phyloP scores from a whole-genome alignment of 352 stramenopile species.

The Phytophthora gonapodyides region DNA sequence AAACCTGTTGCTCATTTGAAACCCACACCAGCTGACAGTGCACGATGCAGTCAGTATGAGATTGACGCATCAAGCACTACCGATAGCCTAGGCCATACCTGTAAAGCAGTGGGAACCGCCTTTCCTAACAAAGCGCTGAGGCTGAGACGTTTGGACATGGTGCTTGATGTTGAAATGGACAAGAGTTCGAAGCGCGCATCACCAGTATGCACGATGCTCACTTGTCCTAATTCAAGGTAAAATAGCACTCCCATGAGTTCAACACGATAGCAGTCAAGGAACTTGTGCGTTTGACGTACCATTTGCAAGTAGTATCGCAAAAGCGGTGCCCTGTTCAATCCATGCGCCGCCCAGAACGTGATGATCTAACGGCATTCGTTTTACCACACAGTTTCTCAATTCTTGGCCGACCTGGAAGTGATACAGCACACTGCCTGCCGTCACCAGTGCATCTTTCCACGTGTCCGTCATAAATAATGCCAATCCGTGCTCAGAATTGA shows the following conservation, averaged over 20 bases:
- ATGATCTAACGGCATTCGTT: constrained; percentile 18
- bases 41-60: background rate
- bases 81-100: constrained; percentile 14
- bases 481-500: background rate
- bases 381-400: constrained; percentile 12
- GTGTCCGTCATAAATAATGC: constrained; percentile 17
- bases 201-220: constrained; percentile 17
- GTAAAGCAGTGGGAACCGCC: constrained; percentile 14
- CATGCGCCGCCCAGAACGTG: constrained; percentile 21
- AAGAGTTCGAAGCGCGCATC: constrained; percentile 14
- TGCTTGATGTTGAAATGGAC: constrained; percentile 21
- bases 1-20: constrained; percentile 13
- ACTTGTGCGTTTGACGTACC: constrained; percentile 18
- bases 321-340: constrained; percentile 18
- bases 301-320: constrained; percentile 38
- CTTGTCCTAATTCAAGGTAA: constrained; percentile 32
- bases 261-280: too few relatives aligned
- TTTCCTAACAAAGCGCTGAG: constrained; percentile 28
- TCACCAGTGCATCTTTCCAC: constrained; percentile 20
- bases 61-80: too few relatives aligned
- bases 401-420: constrained; percentile 17
- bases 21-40: constrained; percentile 31
- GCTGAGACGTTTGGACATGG: constrained; percentile 27
- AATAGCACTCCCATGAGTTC: background rate
- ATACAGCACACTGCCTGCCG: constrained; percentile 9